Evolutionary conservation across 202 grass and related monocot species (phyloP).

Genomic region (Panicum virgatum): DNA sequence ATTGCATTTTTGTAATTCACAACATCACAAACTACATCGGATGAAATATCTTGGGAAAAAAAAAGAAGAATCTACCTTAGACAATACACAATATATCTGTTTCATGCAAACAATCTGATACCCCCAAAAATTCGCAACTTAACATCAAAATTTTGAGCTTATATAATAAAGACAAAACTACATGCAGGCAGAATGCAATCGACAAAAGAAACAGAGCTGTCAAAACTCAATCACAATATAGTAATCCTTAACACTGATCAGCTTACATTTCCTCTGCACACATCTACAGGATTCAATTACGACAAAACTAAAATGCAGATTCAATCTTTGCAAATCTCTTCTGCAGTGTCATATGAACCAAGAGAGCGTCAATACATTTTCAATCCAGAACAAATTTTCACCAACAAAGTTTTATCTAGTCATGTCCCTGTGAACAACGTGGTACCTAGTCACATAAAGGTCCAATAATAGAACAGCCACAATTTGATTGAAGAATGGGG

Average conservation of each 20-base stretch:
- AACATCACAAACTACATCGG: neutral
- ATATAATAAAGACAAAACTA: neutral
- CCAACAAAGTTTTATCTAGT: neutral
- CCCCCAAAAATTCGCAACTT: neutral
- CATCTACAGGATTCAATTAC: neutral
- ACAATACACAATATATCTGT: neutral
- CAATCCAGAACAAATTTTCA: neutral
- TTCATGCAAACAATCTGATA: neutral
- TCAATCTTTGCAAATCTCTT: neutral
- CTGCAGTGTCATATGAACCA: neutral
- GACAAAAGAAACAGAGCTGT: neutral
- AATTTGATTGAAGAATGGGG: neutral
- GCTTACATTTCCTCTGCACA: neutral
- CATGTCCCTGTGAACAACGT: too few species aligned
- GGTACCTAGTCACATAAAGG: neutral
- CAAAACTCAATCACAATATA: neutral
- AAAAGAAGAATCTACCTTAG: neutral
- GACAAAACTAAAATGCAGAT: neutral
- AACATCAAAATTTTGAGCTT: neutral
- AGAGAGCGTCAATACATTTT: neutral
- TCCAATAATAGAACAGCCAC: neutral
- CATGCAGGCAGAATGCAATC: neutral
- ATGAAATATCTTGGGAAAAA: neutral
- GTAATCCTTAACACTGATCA: neutral
- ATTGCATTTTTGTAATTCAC: neutral